A percentile compares a stretch with the other conserved stretches of the same genome.
phyloP scores from a whole-genome alignment of 1,284 basidiomycete species.

The Leccinum insigne region DNA sequence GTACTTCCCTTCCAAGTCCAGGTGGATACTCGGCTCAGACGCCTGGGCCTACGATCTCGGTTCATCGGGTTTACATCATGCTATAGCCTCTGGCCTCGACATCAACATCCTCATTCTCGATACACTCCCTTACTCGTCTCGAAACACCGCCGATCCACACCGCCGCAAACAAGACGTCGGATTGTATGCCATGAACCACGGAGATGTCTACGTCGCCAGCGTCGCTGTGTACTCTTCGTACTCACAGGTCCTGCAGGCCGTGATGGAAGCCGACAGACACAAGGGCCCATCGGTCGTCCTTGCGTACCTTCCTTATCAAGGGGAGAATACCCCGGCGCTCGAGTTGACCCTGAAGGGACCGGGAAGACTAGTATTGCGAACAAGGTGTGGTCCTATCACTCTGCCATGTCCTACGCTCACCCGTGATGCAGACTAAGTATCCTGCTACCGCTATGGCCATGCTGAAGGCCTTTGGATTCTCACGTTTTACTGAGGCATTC shows the following conservation, averaged over 20 bases:
- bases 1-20: slow-evolving; percentile 67
- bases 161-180: slow-evolving; percentile 92
- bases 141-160: slow-evolving; percentile 68
- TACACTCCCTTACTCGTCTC: slow-evolving; percentile 83
- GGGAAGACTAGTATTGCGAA: no score
- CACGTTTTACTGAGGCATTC: no score
- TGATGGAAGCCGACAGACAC: slow-evolving; percentile 92
- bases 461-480: no score
- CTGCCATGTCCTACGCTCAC: no score
- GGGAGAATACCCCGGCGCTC: slow-evolving; percentile 78
- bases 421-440: no score
- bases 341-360: slow-evolving; percentile 75
- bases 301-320: slow-evolving; percentile 91
- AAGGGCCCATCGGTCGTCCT: slow-evolving; percentile 91
- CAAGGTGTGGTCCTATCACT: no score
- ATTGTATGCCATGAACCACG: slow-evolving; percentile 98
- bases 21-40: slow-evolving; percentile 98
- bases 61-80: slow-evolving; percentile 95
- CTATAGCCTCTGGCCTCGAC: slow-evolving; percentile 94
- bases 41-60: slow-evolving; percentile 97
- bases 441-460: no score
- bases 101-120: slow-evolving; percentile 76
- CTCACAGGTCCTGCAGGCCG: slow-evolving; percentile 89
- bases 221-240: slow-evolving; percentile 97
- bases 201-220: slow-evolving; percentile 94